Evolutionary conservation across 2,329 filamentous ascomycete species (phyloP), one percentile per base, ranked within the genome.

Genomic region (Neocucurbitaria cava): DNA sequence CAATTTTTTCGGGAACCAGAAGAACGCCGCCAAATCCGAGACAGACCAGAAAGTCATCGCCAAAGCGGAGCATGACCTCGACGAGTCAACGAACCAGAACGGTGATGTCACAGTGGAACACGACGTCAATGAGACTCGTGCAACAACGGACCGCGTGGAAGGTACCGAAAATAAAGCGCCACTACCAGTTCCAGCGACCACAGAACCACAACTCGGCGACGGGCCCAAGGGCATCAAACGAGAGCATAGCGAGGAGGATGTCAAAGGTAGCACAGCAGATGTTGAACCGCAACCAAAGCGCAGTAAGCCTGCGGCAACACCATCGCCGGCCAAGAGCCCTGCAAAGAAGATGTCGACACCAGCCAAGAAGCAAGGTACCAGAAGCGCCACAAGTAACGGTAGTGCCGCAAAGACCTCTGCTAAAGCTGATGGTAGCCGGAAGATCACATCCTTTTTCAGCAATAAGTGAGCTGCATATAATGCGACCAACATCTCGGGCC

Each of bases 1-100:
- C 41, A 96, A 96, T 67, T 97, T 96, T 80, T 98, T 98, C 69
- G 83, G 83, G 7, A 89, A 86, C 38, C 81, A 82, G 57, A 76
- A 76, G 49, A 79, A 78, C 49, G 58, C 59, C 10, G 59, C 61
- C 44, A 66, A 73, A 54, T 50, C 52, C 3, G 64, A 68, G 39
- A 30, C 57, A 28, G 62, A 66, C 5, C 53, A 60, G 33, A 38
- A 46, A 24, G 23, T 39, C 5, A 45, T 52, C 13, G 56, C 26
- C 21, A 71, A 68, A 46, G 50, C 49, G 26, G 65, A 70, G 50
- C 60, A 73, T 56, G 61, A 68, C 31, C 33, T 62, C 54, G 66
- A 56, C 49, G 53, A 62, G 9, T 53, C 56, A 57, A 71, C 47
- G 54, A 73, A 58, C 10, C 31, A 61, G 58, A 70, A 69, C 38